Conservation (phyloP, 192 early-diverging fungal genomes). For the Coemansia sp. region DNA sequence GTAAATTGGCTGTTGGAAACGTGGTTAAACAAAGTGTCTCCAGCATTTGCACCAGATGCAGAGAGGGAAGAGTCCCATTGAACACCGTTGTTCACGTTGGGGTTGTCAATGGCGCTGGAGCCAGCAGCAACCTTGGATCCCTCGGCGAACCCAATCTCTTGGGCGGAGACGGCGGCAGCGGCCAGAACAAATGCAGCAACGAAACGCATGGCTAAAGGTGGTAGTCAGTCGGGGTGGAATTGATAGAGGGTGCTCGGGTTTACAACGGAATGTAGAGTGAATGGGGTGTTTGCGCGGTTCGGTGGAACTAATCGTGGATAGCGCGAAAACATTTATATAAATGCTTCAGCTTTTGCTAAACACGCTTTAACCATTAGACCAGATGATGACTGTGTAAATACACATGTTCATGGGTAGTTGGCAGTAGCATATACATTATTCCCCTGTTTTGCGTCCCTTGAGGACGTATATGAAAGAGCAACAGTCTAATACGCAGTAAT, state of each 20-base stretch:
- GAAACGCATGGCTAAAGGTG: constrained; percentile 21
- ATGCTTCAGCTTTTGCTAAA: not conserved
- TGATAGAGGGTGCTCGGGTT: not conserved
- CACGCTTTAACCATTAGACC: not conserved
- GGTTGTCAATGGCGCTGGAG: constrained; percentile 25
- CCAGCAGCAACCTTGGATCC: constrained; percentile 21
- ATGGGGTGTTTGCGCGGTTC: not conserved
- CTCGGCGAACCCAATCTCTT: constrained; percentile 27
- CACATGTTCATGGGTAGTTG: not conserved
- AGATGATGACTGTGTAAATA: not conserved
- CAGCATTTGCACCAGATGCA: constrained; percentile 4
- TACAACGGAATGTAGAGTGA: not conserved
- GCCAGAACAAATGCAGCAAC: constrained; percentile 15
- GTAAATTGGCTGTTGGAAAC: constrained; percentile 20
- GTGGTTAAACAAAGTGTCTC: constrained; percentile 23
- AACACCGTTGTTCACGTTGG: constrained; percentile 40
- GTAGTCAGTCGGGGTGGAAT: not conserved
- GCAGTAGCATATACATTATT: constrained; percentile 4
- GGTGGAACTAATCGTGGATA: not conserved
- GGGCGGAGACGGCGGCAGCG: constrained; percentile 19
- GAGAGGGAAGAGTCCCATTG: constrained; percentile 26
- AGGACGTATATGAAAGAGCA: not conserved
- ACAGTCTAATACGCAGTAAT: not conserved
- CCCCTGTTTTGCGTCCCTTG: not conserved
- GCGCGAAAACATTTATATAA: constrained; percentile 4